phyloP scores from a whole-genome alignment of 2,329 filamentous ascomycete species.

The Stylonectria norvegica region DNA sequence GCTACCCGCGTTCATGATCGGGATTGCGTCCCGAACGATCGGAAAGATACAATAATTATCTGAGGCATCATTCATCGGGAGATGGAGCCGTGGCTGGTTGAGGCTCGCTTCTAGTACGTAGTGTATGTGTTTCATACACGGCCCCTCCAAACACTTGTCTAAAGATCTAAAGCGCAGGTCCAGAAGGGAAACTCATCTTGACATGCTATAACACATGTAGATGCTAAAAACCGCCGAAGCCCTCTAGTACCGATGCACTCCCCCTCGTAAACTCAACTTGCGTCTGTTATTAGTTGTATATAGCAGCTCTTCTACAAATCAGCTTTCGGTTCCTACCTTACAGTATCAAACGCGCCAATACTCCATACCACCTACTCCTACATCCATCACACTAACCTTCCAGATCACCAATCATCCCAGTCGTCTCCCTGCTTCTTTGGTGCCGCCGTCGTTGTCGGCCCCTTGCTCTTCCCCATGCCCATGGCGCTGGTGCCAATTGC shows the following conservation, averaged over 20 bases:
- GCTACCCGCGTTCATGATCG: not conserved
- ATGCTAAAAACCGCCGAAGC: not conserved
- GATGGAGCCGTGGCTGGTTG: too few species aligned
- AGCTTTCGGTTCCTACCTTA: slow-evolving; percentile 3
- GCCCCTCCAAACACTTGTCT: too few species aligned
- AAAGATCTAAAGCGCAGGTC: too few species aligned
- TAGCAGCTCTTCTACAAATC: slow-evolving; percentile 3
- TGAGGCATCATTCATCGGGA: too few species aligned
- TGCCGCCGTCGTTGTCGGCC: slow-evolving; percentile 28
- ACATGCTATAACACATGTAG: too few species aligned
- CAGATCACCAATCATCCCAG: slow-evolving; percentile 60
- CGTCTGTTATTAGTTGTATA: slow-evolving; percentile 10
- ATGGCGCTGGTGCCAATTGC: slow-evolving; percentile 59
- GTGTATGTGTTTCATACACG: too few species aligned
- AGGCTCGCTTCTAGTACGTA: too few species aligned
- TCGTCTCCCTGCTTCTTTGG: slow-evolving; percentile 51
- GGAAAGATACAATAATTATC: too few species aligned
- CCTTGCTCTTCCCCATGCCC: slow-evolving; percentile 49
- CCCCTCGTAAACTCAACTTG: too few species aligned
- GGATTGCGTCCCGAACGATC: too few species aligned
- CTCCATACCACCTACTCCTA: slow-evolving; percentile 28
- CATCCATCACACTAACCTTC: slow-evolving; percentile 12
- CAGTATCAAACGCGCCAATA: slow-evolving; percentile 26
- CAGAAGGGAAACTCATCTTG: too few species aligned
- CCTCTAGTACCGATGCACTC: too few species aligned